Conservation (phyloP, 495 filamentous ascomycete species). For the Sphaerosporella brunnea region DNA sequence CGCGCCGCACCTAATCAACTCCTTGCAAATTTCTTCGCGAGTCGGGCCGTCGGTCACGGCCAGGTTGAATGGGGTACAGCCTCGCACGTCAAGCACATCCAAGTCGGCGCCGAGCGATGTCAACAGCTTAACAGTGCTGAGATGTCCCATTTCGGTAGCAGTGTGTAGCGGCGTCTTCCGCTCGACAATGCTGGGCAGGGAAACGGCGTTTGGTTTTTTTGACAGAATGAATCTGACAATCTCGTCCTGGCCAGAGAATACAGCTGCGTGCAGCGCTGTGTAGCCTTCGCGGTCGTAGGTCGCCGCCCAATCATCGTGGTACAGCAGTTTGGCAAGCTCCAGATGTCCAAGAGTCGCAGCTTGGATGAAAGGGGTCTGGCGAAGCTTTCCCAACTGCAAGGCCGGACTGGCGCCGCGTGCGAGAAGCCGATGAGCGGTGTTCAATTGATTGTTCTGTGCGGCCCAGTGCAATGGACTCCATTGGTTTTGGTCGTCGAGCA, state of each 20-base stretch:
- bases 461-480: slow-evolving; percentile 17
- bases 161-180: slow-evolving; percentile 15
- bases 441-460: slow-evolving; percentile 8
- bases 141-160: slow-evolving; percentile 13
- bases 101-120: slow-evolving; percentile 14
- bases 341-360: slow-evolving; percentile 7
- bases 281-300: neutral
- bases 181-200: neutral
- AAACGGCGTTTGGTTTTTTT: slow-evolving; percentile 1
- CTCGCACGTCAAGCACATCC: slow-evolving; percentile 5
- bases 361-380: slow-evolving; percentile 9
- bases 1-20: neutral
- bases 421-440: neutral
- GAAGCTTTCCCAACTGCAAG: neutral
- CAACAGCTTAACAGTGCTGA: slow-evolving; percentile 8
- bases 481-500: neutral
- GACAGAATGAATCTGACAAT: slow-evolving; percentile 11
- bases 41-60: slow-evolving; percentile 13
- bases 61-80: slow-evolving; percentile 16
- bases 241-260: slow-evolving; percentile 10
- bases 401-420: neutral
- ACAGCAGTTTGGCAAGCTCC: neutral
- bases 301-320: neutral
- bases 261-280: slow-evolving; percentile 11
- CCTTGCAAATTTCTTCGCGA: slow-evolving; percentile 7